phyloP scores from a whole-genome alignment of 179 eudicot species.

The Sideroxylon spinosum region DNA sequence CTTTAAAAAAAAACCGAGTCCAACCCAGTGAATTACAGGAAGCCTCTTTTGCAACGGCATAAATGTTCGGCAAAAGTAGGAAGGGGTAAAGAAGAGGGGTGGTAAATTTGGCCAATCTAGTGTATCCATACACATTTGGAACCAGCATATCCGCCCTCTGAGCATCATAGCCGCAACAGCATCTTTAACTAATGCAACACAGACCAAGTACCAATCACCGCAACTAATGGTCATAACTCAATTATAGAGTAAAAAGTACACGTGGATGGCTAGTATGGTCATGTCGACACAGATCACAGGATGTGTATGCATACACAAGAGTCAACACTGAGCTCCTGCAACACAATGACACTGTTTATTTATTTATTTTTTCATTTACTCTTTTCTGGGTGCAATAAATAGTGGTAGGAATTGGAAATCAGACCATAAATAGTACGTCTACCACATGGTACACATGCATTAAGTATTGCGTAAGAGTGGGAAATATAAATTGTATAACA shows the following conservation, averaged over 20 bases:
- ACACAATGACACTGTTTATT: background rate
- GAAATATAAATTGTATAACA: background rate
- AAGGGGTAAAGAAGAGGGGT: background rate
- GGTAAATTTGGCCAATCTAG: background rate
- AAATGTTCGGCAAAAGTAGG: background rate
- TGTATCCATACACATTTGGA: background rate
- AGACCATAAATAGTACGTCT: background rate
- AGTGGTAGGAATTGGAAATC: background rate
- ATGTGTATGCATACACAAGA: no score
- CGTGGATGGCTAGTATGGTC: no score
- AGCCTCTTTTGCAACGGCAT: background rate
- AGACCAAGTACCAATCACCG: background rate
- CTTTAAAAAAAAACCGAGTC: background rate
- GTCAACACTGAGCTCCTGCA: background rate
- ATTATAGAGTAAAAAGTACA: no score
- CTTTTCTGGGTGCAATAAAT: slow-evolving; percentile 9
- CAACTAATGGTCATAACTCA: background rate
- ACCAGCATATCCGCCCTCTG: background rate
- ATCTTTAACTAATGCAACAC: background rate
- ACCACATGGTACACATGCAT: background rate
- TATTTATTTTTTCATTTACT: background rate
- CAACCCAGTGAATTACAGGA: background rate
- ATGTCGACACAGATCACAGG: no score
- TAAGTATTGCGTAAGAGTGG: background rate
- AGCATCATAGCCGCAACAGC: background rate